These are phyloP conservation scores for Bruguiera hainesii DNA, from an alignment of 441 rosid species.

Conservation along the genomic window DNA sequence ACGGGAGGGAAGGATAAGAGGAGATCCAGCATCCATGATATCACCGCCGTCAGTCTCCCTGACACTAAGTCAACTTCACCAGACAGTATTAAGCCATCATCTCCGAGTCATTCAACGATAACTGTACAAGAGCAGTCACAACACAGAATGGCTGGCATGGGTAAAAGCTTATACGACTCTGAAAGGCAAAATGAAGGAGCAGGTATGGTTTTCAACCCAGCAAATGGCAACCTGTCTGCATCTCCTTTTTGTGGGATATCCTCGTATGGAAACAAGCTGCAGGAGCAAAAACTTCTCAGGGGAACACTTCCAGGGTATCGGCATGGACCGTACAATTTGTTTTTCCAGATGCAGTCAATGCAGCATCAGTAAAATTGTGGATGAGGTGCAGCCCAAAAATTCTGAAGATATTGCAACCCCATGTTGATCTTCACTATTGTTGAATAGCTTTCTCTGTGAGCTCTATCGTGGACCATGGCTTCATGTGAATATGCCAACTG, in stretches of 20 bases:
- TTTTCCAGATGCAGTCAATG: constrained; percentile 57
- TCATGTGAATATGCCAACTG: constrained; percentile 38
- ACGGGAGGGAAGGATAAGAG: constrained; percentile 91
- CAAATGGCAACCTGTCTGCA: constrained; percentile 31
- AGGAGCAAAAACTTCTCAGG: constrained; percentile 53
- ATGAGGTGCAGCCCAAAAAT: constrained; percentile 8
- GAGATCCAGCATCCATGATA: constrained; percentile 93
- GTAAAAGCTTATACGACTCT: constrained; percentile 35
- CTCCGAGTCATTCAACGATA: constrained; percentile 38
- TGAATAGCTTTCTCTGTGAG: constrained; percentile 15
- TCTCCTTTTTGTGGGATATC: constrained; percentile 47
- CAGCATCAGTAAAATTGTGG: constrained; percentile 42
- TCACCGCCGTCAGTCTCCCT: constrained; percentile 70
- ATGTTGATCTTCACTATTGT: constrained; percentile 6
- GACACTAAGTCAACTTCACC: constrained; percentile 43
- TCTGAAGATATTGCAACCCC: constrained; percentile 21
- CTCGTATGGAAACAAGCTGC: constrained; percentile 52
- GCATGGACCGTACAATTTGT: constrained; percentile 44
- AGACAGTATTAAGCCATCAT: constrained; percentile 33
- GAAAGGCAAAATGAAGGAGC: constrained; percentile 32
- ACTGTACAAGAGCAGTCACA: constrained; percentile 36
- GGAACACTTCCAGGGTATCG: constrained; percentile 48
- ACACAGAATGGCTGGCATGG: constrained; percentile 24
- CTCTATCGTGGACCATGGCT: constrained; percentile 23
- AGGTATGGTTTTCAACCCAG: constrained; percentile 28